phyloP scores from a whole-genome alignment of 495 filamentous ascomycete species.

The Aspergillus leporis region DNA sequence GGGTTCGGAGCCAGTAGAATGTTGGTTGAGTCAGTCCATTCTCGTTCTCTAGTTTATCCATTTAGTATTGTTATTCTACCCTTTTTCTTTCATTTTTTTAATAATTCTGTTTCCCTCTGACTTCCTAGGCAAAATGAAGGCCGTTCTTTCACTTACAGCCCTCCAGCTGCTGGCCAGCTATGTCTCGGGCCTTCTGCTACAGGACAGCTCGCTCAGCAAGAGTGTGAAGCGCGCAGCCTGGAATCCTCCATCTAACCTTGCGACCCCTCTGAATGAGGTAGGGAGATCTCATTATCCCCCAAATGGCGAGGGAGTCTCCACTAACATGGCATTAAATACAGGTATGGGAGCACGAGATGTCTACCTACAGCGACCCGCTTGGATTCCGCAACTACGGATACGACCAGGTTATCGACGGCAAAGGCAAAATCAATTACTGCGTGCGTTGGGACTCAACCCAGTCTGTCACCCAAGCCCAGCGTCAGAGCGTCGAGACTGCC shows the following conservation, averaged over 20 bases:
- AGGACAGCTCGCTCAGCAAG: neutral
- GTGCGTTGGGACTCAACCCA: slow-evolving; percentile 19
- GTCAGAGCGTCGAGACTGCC: slow-evolving; percentile 12
- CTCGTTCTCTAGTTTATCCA: neutral
- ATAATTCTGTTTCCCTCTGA: neutral
- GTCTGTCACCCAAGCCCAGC: slow-evolving; percentile 13
- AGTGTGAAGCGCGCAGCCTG: slow-evolving; percentile 15
- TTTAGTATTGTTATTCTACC: neutral
- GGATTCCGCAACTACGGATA: slow-evolving; percentile 23
- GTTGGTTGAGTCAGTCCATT: too few relatives aligned
- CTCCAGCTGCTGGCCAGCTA: slow-evolving; percentile 25
- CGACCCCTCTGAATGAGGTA: slow-evolving; percentile 19
- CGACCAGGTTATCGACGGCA: slow-evolving; percentile 21
- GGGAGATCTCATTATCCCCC: too few relatives aligned
- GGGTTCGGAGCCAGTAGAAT: too few relatives aligned
- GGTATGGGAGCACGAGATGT: slow-evolving; percentile 21
- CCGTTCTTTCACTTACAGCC: slow-evolving; percentile 16
- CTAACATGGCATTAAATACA: neutral
- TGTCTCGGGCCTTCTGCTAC: slow-evolving; percentile 15
- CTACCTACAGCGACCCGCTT: slow-evolving; percentile 18
- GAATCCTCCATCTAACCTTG: slow-evolving; percentile 17
- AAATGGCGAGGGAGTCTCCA: neutral
- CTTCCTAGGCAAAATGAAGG: slow-evolving; percentile 13
- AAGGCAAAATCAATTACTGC: slow-evolving; percentile 23
- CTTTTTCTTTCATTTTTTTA: neutral